A percentile compares a stretch with the other conserved stretches of the same genome.
Evolutionary conservation across 2,329 filamentous ascomycete species (phyloP).

Genomic region (Pleoardoris graminearum): DNA sequence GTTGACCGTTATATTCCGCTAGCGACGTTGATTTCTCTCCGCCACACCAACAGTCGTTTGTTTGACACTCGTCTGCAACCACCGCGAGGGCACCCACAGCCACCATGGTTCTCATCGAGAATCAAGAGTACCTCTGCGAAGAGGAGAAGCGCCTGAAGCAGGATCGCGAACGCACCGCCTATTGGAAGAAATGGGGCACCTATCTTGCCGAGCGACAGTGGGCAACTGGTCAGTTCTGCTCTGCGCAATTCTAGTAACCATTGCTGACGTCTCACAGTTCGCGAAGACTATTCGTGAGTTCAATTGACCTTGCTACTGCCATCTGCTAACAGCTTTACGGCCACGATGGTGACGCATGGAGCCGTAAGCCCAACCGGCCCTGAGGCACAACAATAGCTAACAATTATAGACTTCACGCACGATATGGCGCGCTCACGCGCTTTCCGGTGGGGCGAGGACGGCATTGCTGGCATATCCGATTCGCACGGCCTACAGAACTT

Average conservation of each 20-base stretch:
- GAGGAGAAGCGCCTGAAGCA: constrained; percentile 90
- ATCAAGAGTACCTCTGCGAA: constrained; percentile 82
- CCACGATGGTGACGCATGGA: constrained; percentile 90
- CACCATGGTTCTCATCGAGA: constrained; percentile 85
- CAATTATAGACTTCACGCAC: constrained; percentile 78
- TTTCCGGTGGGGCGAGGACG: constrained; percentile 95
- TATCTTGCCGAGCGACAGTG: constrained; percentile 94
- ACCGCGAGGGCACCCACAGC: constrained; percentile 14
- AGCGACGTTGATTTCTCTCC: constrained; percentile 26
- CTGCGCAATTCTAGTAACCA: not conserved
- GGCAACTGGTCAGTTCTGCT: constrained; percentile 72
- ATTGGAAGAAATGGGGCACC: constrained; percentile 98
- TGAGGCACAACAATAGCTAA: constrained; percentile 27
- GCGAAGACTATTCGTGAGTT: constrained; percentile 84
- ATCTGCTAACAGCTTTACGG: constrained; percentile 48
- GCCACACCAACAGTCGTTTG: constrained; percentile 16
- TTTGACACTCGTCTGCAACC: constrained; percentile 10
- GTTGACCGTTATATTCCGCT: constrained; percentile 15
- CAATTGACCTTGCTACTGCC: constrained; percentile 9
- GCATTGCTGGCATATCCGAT: constrained; percentile 94
- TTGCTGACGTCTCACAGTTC: constrained; percentile 59
- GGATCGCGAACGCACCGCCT: constrained; percentile 79
- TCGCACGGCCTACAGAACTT: constrained; percentile 90
- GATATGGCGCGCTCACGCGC: constrained; percentile 86
- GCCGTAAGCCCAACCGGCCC: constrained; percentile 64